These are phyloP conservation scores for Salisapilia sapeloensis DNA, from an alignment of 352 stramenopile genomes.

Conservation along the genomic window DNA sequence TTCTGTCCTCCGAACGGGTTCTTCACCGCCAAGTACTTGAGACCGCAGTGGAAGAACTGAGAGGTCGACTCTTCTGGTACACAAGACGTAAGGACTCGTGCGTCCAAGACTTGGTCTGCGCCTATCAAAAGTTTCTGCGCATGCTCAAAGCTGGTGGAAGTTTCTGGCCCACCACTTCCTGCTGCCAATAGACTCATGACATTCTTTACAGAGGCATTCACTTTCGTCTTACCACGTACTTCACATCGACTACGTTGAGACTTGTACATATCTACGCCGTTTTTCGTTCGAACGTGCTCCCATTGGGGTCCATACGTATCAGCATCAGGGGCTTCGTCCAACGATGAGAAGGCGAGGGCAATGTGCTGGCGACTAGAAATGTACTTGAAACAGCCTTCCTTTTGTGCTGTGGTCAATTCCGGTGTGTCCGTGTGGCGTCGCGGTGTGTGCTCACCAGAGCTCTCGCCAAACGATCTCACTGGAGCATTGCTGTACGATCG, in stretches of 20 bases:
- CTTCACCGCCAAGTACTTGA: conserved; percentile 74
- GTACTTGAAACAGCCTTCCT: conserved; percentile 68
- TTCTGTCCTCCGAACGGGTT: conserved; percentile 47
- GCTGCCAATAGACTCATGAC: conserved; percentile 57
- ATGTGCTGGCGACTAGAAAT: conserved; percentile 61
- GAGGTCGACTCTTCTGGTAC: conserved; percentile 32
- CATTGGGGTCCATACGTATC: conserved; percentile 16
- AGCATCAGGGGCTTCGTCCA: conserved; percentile 2
- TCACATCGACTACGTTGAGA: conserved; percentile 56
- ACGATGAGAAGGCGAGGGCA: conserved; percentile 48
- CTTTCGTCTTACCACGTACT: conserved; percentile 43
- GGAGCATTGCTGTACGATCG: too few relatives aligned
- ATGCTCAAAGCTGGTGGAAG: conserved; percentile 29
- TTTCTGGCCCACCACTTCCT: too few relatives aligned
- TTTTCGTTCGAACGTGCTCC: conserved; percentile 41
- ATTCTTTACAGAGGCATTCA: conserved; percentile 70
- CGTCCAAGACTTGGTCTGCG: conserved; percentile 41
- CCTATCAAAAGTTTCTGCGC: conserved; percentile 45
- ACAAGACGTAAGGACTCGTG: conserved; percentile 44
- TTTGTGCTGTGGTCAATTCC: conserved; percentile 40
- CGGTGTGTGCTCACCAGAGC: too few relatives aligned
- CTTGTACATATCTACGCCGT: conserved; percentile 54
- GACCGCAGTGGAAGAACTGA: conserved; percentile 59
- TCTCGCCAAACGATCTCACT: too few relatives aligned
- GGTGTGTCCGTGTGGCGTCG: conserved; percentile 1